A percentile compares a stretch with the other conserved stretches of the same genome.
phyloP scores from a whole-genome alignment of 2,329 filamentous ascomycete species.

The Arthrobotrys sphaeroides region DNA sequence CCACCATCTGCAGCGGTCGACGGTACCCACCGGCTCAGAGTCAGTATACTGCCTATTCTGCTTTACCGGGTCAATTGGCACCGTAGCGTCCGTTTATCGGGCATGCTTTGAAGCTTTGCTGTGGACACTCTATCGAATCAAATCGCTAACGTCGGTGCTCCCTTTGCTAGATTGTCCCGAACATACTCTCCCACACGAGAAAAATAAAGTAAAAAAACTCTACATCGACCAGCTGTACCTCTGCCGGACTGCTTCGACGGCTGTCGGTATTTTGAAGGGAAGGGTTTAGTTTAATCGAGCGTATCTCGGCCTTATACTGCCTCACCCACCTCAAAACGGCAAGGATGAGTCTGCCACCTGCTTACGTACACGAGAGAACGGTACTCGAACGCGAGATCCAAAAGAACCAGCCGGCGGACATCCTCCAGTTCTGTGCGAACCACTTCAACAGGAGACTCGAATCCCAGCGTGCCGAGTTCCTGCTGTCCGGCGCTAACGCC shows the following conservation, averaged over 20 bases:
- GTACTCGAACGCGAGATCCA: conserved; percentile 71
- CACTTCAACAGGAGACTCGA: conserved; percentile 74
- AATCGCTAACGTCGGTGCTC: neutral
- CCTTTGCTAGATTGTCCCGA: neutral
- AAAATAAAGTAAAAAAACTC: neutral
- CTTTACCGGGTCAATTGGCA: conserved; percentile 18
- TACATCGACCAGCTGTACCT: neutral
- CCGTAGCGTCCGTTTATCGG: neutral
- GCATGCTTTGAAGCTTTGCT: neutral
- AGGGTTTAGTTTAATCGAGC: conserved; percentile 13
- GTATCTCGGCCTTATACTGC: neutral
- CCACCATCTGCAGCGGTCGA: neutral
- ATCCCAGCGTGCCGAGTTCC: conserved; percentile 70
- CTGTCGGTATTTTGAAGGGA: conserved; percentile 29
- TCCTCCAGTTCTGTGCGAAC: conserved; percentile 76
- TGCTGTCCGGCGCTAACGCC: conserved; percentile 60
- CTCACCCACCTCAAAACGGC: neutral
- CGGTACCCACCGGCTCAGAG: neutral
- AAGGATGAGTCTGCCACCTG: conserved; percentile 61
- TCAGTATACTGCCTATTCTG: neutral
- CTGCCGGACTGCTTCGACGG: conserved; percentile 1
- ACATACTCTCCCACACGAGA: neutral
- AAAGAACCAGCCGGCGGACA: conserved; percentile 70
- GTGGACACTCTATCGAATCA: no score
- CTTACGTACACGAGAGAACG: conserved; percentile 72